phyloP scores from a whole-genome alignment of 352 stramenopile genomes.

The Globisporangium viniferum region DNA sequence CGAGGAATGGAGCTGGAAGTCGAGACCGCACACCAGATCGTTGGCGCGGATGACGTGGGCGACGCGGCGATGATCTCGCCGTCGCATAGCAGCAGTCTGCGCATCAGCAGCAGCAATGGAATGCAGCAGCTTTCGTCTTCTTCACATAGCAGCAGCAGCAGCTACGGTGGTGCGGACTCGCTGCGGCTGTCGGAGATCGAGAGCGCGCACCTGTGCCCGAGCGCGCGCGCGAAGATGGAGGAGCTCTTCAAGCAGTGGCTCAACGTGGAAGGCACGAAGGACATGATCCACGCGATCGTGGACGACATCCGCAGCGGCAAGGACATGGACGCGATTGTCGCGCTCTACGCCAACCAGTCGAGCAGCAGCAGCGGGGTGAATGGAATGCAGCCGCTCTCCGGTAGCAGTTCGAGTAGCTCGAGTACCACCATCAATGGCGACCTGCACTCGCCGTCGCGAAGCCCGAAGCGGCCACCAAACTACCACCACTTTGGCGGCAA shows the following conservation, averaged over 20 bases:
- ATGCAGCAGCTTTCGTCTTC: conserved; percentile 25
- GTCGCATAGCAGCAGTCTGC: conserved; percentile 28
- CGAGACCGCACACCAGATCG: conserved; percentile 6
- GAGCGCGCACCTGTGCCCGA: conserved; percentile 72
- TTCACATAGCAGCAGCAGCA: conserved; percentile 31
- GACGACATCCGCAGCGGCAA: conserved; percentile 75
- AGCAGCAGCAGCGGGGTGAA: not conserved
- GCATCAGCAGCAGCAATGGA: conserved; percentile 20
- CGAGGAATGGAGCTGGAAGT: conserved; percentile 14
- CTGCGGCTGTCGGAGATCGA: conserved; percentile 82
- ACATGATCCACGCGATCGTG: conserved; percentile 82
- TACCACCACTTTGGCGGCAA: conserved; percentile 59
- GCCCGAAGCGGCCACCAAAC: conserved; percentile 77
- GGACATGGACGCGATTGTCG: conserved; percentile 47
- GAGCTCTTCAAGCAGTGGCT: conserved; percentile 86
- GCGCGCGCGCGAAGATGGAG: conserved; percentile 85
- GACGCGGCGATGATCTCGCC: conserved; percentile 65
- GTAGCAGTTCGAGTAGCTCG: not conserved
- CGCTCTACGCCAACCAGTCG: conserved; percentile 20
- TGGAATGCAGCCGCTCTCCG: not conserved
- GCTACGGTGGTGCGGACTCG: conserved; percentile 27
- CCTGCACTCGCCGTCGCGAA: conserved; percentile 47
- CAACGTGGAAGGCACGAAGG: conserved; percentile 80
- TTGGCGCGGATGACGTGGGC: conserved; percentile 8
- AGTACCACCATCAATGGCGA: conserved; percentile 1